These are phyloP conservation scores for Teratosphaeria viscida DNA, from an alignment of 2,329 filamentous ascomycete genomes.

Conservation along the genomic window DNA sequence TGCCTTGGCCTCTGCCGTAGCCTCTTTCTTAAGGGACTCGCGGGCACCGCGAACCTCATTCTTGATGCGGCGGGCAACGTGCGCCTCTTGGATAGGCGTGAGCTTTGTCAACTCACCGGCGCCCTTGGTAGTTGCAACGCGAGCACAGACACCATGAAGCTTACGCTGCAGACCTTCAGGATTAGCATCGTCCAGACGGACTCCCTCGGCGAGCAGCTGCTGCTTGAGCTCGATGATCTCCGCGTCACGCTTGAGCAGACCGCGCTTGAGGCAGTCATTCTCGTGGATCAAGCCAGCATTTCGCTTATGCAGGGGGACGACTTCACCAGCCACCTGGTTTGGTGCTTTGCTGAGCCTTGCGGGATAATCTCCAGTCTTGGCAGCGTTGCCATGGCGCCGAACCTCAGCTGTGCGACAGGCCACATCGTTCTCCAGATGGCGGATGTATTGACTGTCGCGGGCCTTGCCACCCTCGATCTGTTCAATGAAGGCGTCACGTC, in stretches of 20 bases:
- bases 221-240: not conserved
- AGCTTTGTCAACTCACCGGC: not conserved
- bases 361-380: not conserved
- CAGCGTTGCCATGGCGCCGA: not conserved
- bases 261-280: not conserved
- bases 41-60: not conserved
- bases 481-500: not conserved
- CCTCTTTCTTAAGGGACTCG: not conserved
- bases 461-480: not conserved
- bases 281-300: not conserved
- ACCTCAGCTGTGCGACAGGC: not conserved
- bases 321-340: not conserved
- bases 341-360: not conserved
- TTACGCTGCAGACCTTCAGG: not conserved
- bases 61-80: not conserved
- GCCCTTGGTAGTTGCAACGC: not conserved
- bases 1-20: not conserved
- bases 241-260: not conserved
- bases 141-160: not conserved
- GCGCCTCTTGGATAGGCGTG: not conserved
- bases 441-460: not conserved
- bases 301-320: not conserved
- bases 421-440: not conserved
- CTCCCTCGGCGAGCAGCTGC: not conserved
- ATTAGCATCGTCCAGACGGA: not conserved